A percentile compares a stretch with the other conserved stretches of the same genome.
These are phyloP conservation scores for Coemansia sp. DNA, from an alignment of 192 early-diverging fungal species.

Conservation along the genomic window DNA sequence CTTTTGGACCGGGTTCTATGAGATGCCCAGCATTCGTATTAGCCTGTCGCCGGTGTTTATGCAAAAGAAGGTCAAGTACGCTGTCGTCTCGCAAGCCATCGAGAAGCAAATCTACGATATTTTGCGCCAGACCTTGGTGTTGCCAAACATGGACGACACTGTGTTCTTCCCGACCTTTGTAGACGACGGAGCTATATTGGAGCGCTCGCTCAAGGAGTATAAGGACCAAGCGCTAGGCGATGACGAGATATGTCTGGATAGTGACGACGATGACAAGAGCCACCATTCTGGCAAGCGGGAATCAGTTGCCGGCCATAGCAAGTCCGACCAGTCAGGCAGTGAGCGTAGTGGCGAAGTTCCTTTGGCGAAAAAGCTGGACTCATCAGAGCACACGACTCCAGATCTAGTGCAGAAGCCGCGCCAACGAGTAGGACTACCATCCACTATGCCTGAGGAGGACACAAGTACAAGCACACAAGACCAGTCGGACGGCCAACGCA, in stretches of 20 bases:
- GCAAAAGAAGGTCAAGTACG: slow-evolving; percentile 79
- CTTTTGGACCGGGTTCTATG: slow-evolving; percentile 85
- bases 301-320: background rate
- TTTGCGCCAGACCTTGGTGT: slow-evolving; percentile 74
- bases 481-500: background rate
- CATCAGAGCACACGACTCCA: background rate
- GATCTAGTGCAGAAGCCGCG: background rate
- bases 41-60: slow-evolving; percentile 79
- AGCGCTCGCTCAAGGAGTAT: slow-evolving; percentile 46
- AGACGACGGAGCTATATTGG: slow-evolving; percentile 64
- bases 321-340: background rate
- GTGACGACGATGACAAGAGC: background rate
- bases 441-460: background rate
- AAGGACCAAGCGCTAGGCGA: slow-evolving; percentile 27
- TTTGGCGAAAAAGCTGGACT: background rate
- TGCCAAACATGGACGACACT: slow-evolving; percentile 90
- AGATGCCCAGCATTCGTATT: slow-evolving; percentile 73
- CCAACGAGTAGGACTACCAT: background rate
- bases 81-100: slow-evolving; percentile 81
- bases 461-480: background rate
- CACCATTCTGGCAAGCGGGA: background rate
- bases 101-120: slow-evolving; percentile 83
- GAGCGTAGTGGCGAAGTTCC: background rate
- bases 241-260: background rate
- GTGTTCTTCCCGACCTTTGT: slow-evolving; percentile 68